Evolutionary conservation across 441 rosid genomes (phyloP).

Genomic region (Populus hybrid): DNA sequence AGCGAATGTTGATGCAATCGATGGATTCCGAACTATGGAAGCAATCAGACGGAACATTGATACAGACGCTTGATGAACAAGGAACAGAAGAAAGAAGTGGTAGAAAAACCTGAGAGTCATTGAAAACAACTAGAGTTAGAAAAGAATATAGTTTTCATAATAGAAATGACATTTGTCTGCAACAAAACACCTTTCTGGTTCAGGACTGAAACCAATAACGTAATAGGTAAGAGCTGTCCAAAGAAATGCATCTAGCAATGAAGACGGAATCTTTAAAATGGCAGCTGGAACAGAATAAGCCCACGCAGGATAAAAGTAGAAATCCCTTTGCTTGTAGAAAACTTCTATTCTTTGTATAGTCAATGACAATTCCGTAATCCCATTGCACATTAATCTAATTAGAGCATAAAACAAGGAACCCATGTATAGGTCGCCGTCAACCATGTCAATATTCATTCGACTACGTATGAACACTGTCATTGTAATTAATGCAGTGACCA

Average conservation of each 20-base stretch:
- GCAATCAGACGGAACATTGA: constrained; percentile 32
- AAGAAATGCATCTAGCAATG: constrained; percentile 23
- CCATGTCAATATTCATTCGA: constrained; percentile 8
- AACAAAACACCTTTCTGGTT: constrained; percentile 19
- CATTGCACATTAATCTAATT: constrained; percentile 16
- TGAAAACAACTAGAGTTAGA: not conserved
- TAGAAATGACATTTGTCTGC: not conserved
- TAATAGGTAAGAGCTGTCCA: constrained; percentile 36
- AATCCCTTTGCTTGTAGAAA: constrained; percentile 32
- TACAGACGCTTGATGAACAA: constrained; percentile 21
- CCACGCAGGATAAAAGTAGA: constrained; percentile 37
- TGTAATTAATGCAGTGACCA: constrained; percentile 17
- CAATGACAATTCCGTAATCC: constrained; percentile 17
- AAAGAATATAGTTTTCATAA: not conserved
- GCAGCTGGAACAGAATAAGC: constrained; percentile 23
- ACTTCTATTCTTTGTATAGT: constrained; percentile 18
- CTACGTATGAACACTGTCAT: constrained; percentile 25
- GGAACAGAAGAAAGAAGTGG: constrained; percentile 26
- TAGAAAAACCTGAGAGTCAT: constrained; percentile 23
- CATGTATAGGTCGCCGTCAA: constrained; percentile 22
- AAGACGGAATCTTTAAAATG: constrained; percentile 27
- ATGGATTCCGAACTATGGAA: constrained; percentile 23
- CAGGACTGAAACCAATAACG: constrained; percentile 32
- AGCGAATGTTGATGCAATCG: constrained; percentile 18
- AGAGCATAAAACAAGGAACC: constrained; percentile 27